phyloP scores from a whole-genome alignment of 257 asterid genomes.

The Scutellaria barbata region DNA sequence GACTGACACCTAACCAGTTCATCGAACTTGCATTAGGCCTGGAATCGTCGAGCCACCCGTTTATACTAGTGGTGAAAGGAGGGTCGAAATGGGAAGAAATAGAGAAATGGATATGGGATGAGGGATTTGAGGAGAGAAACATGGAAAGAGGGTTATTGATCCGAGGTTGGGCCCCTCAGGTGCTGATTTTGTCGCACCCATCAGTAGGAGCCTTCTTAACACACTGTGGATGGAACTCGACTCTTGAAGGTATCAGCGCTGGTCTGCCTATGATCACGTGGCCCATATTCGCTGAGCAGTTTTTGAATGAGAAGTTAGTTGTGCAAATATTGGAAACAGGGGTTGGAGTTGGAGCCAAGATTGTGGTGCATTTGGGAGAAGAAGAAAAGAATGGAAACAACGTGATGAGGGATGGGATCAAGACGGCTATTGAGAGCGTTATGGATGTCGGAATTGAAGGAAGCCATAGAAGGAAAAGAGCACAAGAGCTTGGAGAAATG shows the following conservation, averaged over 20 bases:
- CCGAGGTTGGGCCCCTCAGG: conserved; percentile 56
- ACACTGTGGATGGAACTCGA: conserved; percentile 59
- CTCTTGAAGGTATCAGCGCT: conserved; percentile 42
- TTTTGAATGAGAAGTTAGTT: conserved; percentile 45
- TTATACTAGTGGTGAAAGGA: conserved; percentile 38
- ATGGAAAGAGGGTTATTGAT: conserved; percentile 43
- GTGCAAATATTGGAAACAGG: conserved; percentile 43
- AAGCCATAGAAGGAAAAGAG: conserved; percentile 44
- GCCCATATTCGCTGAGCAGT: conserved; percentile 56
- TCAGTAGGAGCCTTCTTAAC: conserved; percentile 44
- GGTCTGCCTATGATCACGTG: conserved; percentile 59
- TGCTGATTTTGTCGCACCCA: conserved; percentile 43
- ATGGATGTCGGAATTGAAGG: conserved; percentile 44
- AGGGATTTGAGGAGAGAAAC: conserved; percentile 35
- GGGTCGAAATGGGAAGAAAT: conserved; percentile 10
- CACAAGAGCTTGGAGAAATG: conserved; percentile 39
- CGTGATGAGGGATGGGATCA: conserved; percentile 35
- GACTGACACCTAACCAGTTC: conserved; percentile 41
- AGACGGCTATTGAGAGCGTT: conserved; percentile 30
- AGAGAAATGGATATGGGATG: conserved; percentile 29
- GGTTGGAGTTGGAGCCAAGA: conserved; percentile 38
- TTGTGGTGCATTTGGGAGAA: conserved; percentile 23
- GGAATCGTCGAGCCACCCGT: conserved; percentile 45
- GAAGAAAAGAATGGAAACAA: not conserved
- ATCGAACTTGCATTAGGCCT: conserved; percentile 55